These are phyloP conservation scores for Aspergillus felis DNA, from an alignment of 2,329 filamentous ascomycete species.

Conservation along the genomic window DNA sequence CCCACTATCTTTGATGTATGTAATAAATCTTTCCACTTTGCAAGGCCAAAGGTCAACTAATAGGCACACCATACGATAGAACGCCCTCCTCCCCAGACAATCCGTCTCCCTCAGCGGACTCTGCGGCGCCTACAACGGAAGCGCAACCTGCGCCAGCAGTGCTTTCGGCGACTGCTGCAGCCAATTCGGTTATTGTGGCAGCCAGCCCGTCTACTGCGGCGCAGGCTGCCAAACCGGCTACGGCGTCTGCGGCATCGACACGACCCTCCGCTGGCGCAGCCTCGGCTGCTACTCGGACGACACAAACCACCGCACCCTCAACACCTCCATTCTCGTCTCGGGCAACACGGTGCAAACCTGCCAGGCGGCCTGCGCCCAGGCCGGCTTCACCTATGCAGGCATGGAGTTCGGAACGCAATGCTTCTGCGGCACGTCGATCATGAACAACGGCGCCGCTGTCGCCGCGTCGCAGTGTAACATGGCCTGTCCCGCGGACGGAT, in stretches of 20 bases:
- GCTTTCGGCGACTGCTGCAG: constrained; percentile 12
- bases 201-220: constrained; percentile 15
- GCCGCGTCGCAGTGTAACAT: constrained; percentile 42
- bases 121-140: constrained; percentile 10
- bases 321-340: constrained; percentile 2
- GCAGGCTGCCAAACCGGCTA: constrained; percentile 16
- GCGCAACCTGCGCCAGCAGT: constrained; percentile 8
- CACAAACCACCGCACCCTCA: constrained; percentile 9
- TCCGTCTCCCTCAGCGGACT: constrained; percentile 6
- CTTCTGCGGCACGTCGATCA: constrained; percentile 13
- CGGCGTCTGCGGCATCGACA: constrained; percentile 10
- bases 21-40: not conserved
- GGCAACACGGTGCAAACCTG: constrained; percentile 8
- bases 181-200: constrained; percentile 14
- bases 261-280: constrained; percentile 7
- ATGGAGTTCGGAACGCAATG: constrained; percentile 12
- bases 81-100: not conserved
- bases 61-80: not conserved
- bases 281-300: constrained; percentile 14
- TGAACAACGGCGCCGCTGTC: constrained; percentile 13
- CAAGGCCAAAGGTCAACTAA: too few relatives aligned
- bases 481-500: constrained; percentile 42
- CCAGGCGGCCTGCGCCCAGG: constrained; percentile 4
- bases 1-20: constrained; percentile 4
- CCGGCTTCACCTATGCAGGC: constrained; percentile 9